These are phyloP conservation scores for Hypholoma sublateritium DNA, from an alignment of 768 basidiomycete species.

Conservation along the genomic window DNA sequence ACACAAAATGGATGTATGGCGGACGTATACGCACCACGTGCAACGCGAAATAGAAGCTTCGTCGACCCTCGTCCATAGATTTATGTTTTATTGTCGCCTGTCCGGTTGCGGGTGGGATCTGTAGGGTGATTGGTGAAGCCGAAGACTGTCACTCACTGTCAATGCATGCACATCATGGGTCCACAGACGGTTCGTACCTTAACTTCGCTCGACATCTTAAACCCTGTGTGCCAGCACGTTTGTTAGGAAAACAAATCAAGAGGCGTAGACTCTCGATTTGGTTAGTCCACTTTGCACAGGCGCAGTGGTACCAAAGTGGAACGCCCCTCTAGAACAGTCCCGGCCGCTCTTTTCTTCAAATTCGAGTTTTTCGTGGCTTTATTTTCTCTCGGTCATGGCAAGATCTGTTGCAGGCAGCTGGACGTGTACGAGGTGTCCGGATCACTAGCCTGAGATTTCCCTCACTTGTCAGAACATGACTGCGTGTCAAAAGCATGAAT, in stretches of 20 bases:
- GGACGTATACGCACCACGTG: background rate
- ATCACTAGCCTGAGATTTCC: conserved; percentile 10
- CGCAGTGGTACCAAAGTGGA: no score
- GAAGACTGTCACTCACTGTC: conserved; percentile 6
- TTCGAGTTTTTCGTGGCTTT: no score
- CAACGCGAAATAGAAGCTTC: background rate
- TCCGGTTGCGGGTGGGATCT: conserved; percentile 5
- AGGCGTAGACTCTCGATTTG: no score
- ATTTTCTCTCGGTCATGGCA: background rate
- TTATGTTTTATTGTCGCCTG: background rate
- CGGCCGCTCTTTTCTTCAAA: no score
- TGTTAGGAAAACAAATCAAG: no score
- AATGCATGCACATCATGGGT: background rate
- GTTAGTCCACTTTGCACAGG: no score
- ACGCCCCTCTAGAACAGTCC: no score
- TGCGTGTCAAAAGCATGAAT: conserved; percentile 11
- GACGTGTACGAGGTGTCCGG: conserved; percentile 7
- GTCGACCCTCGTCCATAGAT: background rate
- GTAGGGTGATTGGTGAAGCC: conserved; percentile 7
- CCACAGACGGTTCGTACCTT: background rate
- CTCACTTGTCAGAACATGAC: conserved; percentile 13
- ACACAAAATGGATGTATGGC: no score
- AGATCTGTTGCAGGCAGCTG: background rate
- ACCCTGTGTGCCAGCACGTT: background rate
- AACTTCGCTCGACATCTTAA: background rate